phyloP scores from a whole-genome alignment of 306 rosid species.

The Rosa chinensis region DNA sequence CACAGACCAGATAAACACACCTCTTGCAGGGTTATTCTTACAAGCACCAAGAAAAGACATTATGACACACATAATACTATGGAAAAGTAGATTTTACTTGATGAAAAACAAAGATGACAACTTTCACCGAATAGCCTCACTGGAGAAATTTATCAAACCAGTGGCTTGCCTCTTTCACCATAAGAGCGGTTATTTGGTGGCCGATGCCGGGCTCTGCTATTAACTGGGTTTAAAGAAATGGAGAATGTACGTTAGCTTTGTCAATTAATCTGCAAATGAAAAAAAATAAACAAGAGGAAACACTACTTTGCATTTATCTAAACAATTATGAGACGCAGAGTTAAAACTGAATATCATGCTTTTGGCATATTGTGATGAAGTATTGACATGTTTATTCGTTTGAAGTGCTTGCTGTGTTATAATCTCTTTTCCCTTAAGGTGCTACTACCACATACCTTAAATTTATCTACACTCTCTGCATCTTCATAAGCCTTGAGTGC shows the following conservation, averaged over 20 bases:
- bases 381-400: slow-evolving; percentile 1
- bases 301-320: neutral
- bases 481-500: slow-evolving; percentile 44
- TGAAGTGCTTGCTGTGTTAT: neutral
- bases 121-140: neutral
- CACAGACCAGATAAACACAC: too few species aligned
- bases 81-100: neutral
- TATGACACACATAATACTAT: neutral
- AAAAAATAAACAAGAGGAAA: neutral
- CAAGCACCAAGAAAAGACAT: neutral
- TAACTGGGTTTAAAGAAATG: slow-evolving; percentile 44
- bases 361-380: neutral
- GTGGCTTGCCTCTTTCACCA: slow-evolving; percentile 67
- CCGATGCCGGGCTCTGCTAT: slow-evolving; percentile 53
- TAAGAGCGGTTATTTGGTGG: slow-evolving; percentile 54
- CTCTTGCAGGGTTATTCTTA: neutral
- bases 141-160: slow-evolving; percentile 72
- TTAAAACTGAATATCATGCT: neutral
- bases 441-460: slow-evolving; percentile 49
- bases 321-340: neutral
- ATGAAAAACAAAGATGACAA: neutral
- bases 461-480: slow-evolving; percentile 42
- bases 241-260: neutral
- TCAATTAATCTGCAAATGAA: neutral
- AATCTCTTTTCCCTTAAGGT: neutral